Evolutionary conservation across 2,329 filamentous ascomycete species (phyloP), one percentile per base, ranked within the genome.

Genomic region (Lojkania enalia): DNA sequence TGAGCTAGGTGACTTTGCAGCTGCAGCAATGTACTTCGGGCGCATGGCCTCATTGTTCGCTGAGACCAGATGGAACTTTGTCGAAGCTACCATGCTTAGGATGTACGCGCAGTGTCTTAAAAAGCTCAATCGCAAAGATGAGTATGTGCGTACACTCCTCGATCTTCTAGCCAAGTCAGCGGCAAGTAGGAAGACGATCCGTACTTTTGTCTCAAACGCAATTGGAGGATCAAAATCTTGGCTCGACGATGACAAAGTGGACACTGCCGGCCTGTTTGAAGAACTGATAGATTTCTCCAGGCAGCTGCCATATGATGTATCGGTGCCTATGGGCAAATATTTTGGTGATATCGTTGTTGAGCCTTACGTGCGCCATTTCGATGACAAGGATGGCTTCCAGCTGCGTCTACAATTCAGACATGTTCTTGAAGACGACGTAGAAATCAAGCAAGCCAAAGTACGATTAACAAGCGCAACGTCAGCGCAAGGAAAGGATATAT

Each of bases 81-180:
- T 96, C 11, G 90, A 97, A 63, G 75, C 90, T 3, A 86, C 86
- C 0, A 88, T 96, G 80, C 78, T 97, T 4, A 82, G 88, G 52
- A 86, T 96, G 78, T 94, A 96, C 64, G 82, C 88, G 0, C 80
- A 82, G 37, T 97, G 91, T 66, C 77, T 99, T 20, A 86, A 87
- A 53, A 80, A 88, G 56, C 78, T 96, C 20, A 77, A 86, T 37
- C 82, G 84, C 12, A 83, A 84, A 48, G 87, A 92, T 40, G 89
- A 95, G 50, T 95, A 90, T 59, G 83, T 91, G 13, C 81, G 82
- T 18, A 84, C 88, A 6, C 78, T 89, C 6, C 75, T 96, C 12
- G 86, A 87, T 58, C 74, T 96, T 1, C 71, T 94, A 9, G 81
- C 80, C 5, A 90, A 88, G 61, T 80, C 82, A 0, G 84, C 69